Evolutionary conservation across 345 rosid genomes (phyloP), one percentile per base, ranked within the genome.

Genomic region (Populus nigra): DNA sequence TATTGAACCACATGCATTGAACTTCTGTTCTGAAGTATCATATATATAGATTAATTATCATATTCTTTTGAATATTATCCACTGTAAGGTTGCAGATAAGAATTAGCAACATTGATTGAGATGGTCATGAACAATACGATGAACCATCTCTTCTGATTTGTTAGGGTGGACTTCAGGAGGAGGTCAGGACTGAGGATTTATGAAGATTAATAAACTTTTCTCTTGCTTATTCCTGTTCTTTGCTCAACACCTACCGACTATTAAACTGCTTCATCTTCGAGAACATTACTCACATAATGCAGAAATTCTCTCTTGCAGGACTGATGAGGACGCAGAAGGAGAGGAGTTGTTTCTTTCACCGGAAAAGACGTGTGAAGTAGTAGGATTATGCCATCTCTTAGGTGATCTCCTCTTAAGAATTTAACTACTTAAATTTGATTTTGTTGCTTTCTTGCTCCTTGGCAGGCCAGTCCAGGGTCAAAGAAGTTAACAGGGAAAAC

Each of bases 281-380:
- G 0, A 29, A 49, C 75, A 29, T 8, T 55, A 18, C 23, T 78
- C 73, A 49, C 25, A 75, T 65, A 50, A 12, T 55, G 61, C n/a
- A 55, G 7, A 16, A 57, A 43, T 74, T 80, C 69, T 39, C 18
- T 69, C 61, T 65, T 81, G 74, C 88, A 89, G 92, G 85, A 82
- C 82, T 73, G 88, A 89, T 71, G 80, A 83, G 69, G 89, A 86
- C 73, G 88, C 90, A 13, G 83, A 84, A 65, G 86, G 85, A 22
- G 89, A 88, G 72, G 81, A 85, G 43, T 59, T 89, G 57, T 86
- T 89, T 84, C 86, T 81, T 65, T 68, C 82, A 33, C 85, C 78
- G 66, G 66, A 73, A 25, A 7, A 57, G 61, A 69, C 71, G 65
- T 36, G 49, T 23, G 67, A 84, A 65, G 74, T 38, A 5, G 90